Conservation (phyloP, 306 rosid species). For the Gillenia trifoliata region DNA sequence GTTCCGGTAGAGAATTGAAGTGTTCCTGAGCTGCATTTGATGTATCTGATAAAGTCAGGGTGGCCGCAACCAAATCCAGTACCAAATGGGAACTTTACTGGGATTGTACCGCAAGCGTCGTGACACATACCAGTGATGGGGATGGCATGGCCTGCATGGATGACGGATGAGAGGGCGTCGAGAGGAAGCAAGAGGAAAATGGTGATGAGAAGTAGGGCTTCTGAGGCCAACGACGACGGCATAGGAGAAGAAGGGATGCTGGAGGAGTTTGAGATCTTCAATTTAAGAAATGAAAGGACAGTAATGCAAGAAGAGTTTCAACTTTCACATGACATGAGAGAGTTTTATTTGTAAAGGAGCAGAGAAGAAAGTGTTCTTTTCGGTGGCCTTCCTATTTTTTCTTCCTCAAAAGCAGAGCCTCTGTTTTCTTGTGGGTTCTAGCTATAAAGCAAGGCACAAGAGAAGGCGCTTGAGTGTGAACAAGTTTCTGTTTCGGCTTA, state of each 20-base stretch:
- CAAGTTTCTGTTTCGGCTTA: background rate
- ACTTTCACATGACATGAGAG: background rate
- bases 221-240: constrained; percentile 20
- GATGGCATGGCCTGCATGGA: constrained; percentile 13
- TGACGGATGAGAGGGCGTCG: constrained; percentile 7
- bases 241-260: constrained; percentile 8
- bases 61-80: constrained; percentile 57
- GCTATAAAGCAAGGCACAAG: constrained; percentile 12
- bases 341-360: background rate
- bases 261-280: background rate
- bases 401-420: constrained; percentile 35
- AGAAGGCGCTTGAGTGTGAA: background rate
- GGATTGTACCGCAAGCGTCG: constrained; percentile 31
- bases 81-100: constrained; percentile 49
- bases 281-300: background rate
- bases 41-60: constrained; percentile 42
- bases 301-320: background rate
- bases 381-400: constrained; percentile 27
- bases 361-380: constrained; percentile 12
- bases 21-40: constrained; percentile 34
- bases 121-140: constrained; percentile 32
- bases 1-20: constrained; percentile 40
- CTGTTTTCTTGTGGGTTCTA: constrained; percentile 14
- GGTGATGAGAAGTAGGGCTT: constrained; percentile 11
- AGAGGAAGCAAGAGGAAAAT: constrained; percentile 22